phyloP scores from a whole-genome alignment of 2,329 filamentous ascomycete genomes.

The Talaromyces amestolkiae region DNA sequence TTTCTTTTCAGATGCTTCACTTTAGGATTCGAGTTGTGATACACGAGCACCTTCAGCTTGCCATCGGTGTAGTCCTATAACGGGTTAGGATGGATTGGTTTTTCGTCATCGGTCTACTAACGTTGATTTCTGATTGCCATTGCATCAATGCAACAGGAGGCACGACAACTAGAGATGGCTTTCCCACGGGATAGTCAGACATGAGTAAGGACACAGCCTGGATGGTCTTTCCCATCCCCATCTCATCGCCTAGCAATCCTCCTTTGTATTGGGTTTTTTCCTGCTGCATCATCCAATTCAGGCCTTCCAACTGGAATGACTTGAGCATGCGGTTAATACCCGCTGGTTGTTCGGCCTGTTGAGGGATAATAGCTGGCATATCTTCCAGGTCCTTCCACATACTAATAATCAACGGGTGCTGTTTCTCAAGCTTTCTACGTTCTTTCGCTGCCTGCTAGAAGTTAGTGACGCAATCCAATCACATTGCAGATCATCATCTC shows the following conservation, averaged over 20 bases:
- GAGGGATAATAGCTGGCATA: conserved; percentile 63
- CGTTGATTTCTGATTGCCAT: conserved; percentile 79
- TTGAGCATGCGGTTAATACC: conserved; percentile 83
- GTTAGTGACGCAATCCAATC: conserved; percentile 29
- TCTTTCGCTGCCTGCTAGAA: conserved; percentile 49
- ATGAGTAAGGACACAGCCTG: conserved; percentile 97
- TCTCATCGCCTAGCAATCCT: conserved; percentile 91
- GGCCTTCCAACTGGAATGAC: conserved; percentile 86
- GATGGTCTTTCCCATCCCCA: conserved; percentile 98
- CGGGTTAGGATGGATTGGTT: conserved; percentile 4
- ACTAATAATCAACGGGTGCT: conserved; percentile 74
- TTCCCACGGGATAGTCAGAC: conserved; percentile 86
- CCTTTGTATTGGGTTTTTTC: conserved; percentile 83
- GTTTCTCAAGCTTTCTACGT: conserved; percentile 66
- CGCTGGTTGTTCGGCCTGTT: conserved; percentile 67
- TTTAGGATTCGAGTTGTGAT: conserved; percentile 82
- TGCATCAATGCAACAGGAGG: conserved; percentile 95
- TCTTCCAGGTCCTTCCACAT: conserved; percentile 81
- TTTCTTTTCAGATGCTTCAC: conserved; percentile 72
- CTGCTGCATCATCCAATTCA: conserved; percentile 92
- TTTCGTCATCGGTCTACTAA: conserved; percentile 34
- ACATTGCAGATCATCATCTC: conserved; percentile 21
- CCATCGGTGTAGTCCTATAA: conserved; percentile 69
- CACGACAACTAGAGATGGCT: conserved; percentile 82
- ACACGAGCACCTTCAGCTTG: conserved; percentile 84